Conservation (phyloP, 495 filamentous ascomycete species). For the Margaritispora aquatica region DNA sequence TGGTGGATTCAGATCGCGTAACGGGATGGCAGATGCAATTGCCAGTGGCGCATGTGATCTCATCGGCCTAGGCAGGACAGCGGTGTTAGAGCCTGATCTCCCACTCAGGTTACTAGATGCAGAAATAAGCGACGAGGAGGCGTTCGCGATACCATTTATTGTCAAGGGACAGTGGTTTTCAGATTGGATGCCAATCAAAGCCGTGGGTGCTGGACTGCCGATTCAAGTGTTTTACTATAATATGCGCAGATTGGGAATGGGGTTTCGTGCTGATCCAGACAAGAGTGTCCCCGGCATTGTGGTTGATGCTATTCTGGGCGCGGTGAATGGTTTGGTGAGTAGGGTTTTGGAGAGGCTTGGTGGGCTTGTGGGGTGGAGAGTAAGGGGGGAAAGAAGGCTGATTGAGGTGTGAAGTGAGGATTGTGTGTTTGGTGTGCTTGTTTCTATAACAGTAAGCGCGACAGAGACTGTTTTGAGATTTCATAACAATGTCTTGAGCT, state of each 20-base stretch:
- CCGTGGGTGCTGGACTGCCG: conserved; percentile 20
- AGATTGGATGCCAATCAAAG: conserved; percentile 22
- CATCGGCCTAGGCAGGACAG: conserved; percentile 42
- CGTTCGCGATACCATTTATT: conserved; percentile 20
- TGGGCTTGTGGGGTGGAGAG: background rate
- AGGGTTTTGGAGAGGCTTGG: background rate
- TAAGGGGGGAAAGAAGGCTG: background rate
- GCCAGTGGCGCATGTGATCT: conserved; percentile 47
- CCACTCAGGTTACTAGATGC: conserved; percentile 20
- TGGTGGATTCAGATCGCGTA: conserved; percentile 48
- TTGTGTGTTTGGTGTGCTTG: background rate
- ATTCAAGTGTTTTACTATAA: conserved; percentile 27
- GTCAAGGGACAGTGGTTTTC: conserved; percentile 26
- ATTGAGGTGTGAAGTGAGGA: background rate
- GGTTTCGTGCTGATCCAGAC: conserved; percentile 23
- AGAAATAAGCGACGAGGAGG: conserved; percentile 14
- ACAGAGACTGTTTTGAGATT: too few relatives aligned
- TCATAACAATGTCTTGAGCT: too few relatives aligned
- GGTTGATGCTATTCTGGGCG: conserved; percentile 6
- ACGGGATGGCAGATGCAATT: conserved; percentile 47
- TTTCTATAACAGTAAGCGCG: too few relatives aligned
- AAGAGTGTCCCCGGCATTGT: conserved; percentile 21
- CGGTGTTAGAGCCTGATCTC: conserved; percentile 19
- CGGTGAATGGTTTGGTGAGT: background rate
- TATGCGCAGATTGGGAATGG: conserved; percentile 23